Conservation (phyloP, 306 rosid genomes). For the Cyamopsis tetragonoloba region DNA sequence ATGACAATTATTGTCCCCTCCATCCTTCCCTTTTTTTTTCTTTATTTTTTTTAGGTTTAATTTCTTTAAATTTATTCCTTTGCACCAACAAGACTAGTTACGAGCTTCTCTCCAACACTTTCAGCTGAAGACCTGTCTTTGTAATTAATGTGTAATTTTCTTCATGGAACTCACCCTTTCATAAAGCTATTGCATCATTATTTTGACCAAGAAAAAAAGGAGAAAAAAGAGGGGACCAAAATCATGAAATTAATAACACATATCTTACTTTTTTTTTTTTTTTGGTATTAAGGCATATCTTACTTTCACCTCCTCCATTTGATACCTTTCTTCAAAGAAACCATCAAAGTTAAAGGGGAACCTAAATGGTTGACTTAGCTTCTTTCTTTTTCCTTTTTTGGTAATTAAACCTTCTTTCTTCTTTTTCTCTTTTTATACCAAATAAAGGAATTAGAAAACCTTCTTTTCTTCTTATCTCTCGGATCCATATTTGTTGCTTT, state of each 20-base stretch:
- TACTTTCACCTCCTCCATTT: background rate
- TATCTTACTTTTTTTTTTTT: too few species aligned
- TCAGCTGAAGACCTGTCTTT: background rate
- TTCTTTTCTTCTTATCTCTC: too few species aligned
- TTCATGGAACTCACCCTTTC: background rate
- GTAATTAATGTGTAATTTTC: background rate
- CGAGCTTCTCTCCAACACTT: too few species aligned
- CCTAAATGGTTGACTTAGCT: background rate
- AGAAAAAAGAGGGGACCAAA: background rate
- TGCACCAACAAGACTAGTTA: too few species aligned
- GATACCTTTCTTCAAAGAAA: background rate
- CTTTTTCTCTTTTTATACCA: too few species aligned
- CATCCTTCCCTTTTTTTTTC: too few species aligned
- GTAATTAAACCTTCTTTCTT: background rate
- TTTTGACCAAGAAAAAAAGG: background rate
- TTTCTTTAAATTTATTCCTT: too few species aligned
- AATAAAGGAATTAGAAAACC: too few species aligned
- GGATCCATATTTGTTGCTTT: too few species aligned
- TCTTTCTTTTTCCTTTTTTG: background rate
- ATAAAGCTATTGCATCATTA: background rate
- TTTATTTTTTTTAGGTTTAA: too few species aligned
- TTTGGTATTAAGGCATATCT: too few species aligned
- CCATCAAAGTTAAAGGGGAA: background rate
- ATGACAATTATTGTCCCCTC: too few species aligned
- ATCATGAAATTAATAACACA: background rate